Evolutionary conservation across 352 stramenopile species (phyloP), one percentile per base, ranked within the genome.

Genomic region (Globisporangium cederbergense): DNA sequence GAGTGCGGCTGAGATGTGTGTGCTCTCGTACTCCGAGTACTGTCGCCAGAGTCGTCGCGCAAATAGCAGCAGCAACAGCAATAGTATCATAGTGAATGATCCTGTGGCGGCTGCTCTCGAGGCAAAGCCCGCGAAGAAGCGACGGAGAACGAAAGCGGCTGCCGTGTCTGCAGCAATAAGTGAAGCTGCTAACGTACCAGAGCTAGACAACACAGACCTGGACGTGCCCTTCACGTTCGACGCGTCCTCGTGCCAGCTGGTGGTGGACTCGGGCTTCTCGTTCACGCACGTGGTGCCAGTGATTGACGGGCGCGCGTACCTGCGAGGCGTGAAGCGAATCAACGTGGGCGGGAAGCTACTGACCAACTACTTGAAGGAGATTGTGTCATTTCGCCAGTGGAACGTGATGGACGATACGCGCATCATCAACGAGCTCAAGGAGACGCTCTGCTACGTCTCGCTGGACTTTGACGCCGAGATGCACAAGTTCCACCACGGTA

Each of bases 361-460:
- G 60, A 98, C 96, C 2, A 98, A 99, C 75, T 98, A 98, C 67
- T 74, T 98, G 5, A 98, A 98, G 67, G 96, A 99, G 76, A 84
- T 97, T 52, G 83, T 98, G 9, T 98, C 90, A 11, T 99, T 97
- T 67, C 83, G 96, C 13, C 96, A 99, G 68, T 98, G 87, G 76
- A 98, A 99, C 68, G 89, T 99, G 61, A 98, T 98, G 91, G 95
- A 99, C 65, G 78, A 91, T 38, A 79, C 78, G 28, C 62, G 61
- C 9, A 67, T 92, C 20, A 83, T 92, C 38, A 88, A 92, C 55
- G 74, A 93, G 52, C 77, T 97, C 4, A 98, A 98, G 64, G 83
- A 98, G 65, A 60, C 89, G 30, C 65, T 98, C 4, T 97, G 88
- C 60, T 98, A 93, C 70, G 88, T 97, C 58, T 96, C 89, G 1